Conservation (phyloP, 352 stramenopile species). For the Phytophthora macrochlamydospora region DNA sequence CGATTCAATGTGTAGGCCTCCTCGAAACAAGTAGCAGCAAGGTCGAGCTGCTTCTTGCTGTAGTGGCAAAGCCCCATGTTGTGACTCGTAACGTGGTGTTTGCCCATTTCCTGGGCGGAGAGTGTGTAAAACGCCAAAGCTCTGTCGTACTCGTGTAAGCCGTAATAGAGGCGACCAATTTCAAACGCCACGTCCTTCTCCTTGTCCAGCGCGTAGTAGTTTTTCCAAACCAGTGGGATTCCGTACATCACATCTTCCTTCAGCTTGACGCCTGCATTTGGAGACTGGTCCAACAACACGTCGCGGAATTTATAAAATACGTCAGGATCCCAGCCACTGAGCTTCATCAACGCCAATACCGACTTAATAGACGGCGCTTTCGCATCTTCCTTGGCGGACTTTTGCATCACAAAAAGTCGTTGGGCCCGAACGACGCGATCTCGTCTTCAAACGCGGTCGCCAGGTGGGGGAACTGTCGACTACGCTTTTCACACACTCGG, state of each 20-base stretch:
- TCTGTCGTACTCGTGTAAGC: constrained; percentile 91
- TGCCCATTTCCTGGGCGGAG: constrained; percentile 88
- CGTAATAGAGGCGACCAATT: constrained; percentile 92
- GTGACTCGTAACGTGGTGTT: constrained; percentile 95
- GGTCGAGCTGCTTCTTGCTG: constrained; percentile 77
- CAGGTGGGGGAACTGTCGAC: constrained; percentile 69
- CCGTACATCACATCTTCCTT: constrained; percentile 86
- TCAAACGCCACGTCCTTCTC: constrained; percentile 94
- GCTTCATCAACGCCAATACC: constrained; percentile 91
- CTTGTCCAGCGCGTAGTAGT: constrained; percentile 94
- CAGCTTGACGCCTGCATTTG: constrained; percentile 61
- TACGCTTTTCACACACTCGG: constrained; percentile 63
- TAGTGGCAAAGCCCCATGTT: constrained; percentile 97
- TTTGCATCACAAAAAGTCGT: constrained; percentile 97
- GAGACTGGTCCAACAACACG: constrained; percentile 88
- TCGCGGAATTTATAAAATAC: constrained; percentile 97
- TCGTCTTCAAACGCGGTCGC: constrained; percentile 82
- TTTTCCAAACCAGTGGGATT: constrained; percentile 88
- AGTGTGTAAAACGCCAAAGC: constrained; percentile 90
- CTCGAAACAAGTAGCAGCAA: constrained; percentile 72
- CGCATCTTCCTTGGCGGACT: constrained; percentile 83
- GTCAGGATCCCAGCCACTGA: constrained; percentile 93
- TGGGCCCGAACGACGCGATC: constrained; percentile 91
- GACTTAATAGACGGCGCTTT: constrained; percentile 84
- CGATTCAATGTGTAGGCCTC: constrained; percentile 70